Conservation (phyloP, 352 stramenopile genomes). For the Pythium phragmiticola region DNA sequence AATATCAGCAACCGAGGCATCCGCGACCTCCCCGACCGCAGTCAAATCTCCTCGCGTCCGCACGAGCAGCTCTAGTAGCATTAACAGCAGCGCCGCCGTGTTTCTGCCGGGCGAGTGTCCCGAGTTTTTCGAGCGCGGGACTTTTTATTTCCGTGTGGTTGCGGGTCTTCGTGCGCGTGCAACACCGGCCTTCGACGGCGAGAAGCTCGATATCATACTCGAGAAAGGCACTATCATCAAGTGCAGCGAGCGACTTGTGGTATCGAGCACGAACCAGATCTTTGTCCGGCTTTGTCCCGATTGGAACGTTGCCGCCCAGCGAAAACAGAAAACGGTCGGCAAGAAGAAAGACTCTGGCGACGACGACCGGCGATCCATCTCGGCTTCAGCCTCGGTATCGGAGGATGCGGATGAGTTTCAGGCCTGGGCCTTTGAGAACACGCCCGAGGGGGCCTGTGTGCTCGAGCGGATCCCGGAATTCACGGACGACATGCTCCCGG, state of each 20-base stretch:
- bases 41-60: neutral
- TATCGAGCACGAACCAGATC: conserved; percentile 37
- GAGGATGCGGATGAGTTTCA: conserved; percentile 20
- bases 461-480: conserved; percentile 58
- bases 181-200: conserved; percentile 29
- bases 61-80: too few relatives aligned
- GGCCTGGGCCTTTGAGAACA: conserved; percentile 35
- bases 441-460: conserved; percentile 30
- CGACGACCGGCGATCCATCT: conserved; percentile 7
- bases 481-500: conserved; percentile 27
- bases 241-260: conserved; percentile 35
- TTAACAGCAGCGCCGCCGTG: conserved; percentile 19
- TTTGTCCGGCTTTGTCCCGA: conserved; percentile 33
- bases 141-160: conserved; percentile 40
- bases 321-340: conserved; percentile 7
- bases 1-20: neutral
- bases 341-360: conserved; percentile 12
- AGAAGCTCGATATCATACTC: conserved; percentile 33
- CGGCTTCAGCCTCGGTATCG: neutral
- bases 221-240: conserved; percentile 43
- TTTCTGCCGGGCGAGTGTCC: conserved; percentile 44
- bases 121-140: conserved; percentile 37
- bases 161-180: conserved; percentile 33
- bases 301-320: conserved; percentile 24
- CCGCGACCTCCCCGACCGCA: conserved; percentile 4